Conservation (phyloP, 2,329 filamentous ascomycete genomes). For the Aspergillus sojae region DNA sequence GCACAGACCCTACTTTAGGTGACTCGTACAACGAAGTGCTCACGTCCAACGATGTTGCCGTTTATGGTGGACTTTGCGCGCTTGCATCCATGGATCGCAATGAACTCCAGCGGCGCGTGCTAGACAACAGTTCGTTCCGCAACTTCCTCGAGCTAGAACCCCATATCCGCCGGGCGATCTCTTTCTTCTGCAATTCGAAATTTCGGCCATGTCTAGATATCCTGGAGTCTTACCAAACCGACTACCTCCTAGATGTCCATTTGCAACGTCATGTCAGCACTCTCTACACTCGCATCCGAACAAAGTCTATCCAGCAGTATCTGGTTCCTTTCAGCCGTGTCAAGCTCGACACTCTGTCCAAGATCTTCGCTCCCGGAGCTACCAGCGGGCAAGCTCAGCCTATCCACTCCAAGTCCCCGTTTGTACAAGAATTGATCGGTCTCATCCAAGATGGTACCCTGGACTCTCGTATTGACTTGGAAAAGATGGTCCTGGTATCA, state of each 20-base stretch:
- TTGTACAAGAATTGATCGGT: constrained; percentile 65
- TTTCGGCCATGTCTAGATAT: constrained; percentile 84
- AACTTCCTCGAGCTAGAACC: constrained; percentile 89
- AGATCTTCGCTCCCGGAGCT: constrained; percentile 65
- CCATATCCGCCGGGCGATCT: constrained; percentile 88
- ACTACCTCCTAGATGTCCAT: constrained; percentile 90
- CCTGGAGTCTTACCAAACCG: constrained; percentile 76
- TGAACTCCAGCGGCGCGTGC: constrained; percentile 72
- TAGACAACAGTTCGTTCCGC: constrained; percentile 81
- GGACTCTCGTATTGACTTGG: constrained; percentile 80
- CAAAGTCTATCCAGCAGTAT: constrained; percentile 92
- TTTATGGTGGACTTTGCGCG: constrained; percentile 88
- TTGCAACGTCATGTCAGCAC: constrained; percentile 71
- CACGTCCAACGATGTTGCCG: constrained; percentile 83
- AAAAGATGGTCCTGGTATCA: constrained; percentile 77
- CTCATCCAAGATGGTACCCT: constrained; percentile 77
- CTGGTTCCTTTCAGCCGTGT: constrained; percentile 88
- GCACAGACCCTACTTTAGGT: constrained; percentile 60
- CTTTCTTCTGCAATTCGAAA: constrained; percentile 84
- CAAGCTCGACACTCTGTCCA: constrained; percentile 75
- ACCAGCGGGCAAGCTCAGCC: constrained; percentile 52
- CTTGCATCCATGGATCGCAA: constrained; percentile 84
- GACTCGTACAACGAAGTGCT: constrained; percentile 70
- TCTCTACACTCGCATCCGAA: constrained; percentile 76
- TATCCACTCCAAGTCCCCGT: constrained; percentile 59